Base-by-base conservation (phyloP, 2,329 filamentous ascomycete genomes). In the Penicillium crustosum region DNA sequence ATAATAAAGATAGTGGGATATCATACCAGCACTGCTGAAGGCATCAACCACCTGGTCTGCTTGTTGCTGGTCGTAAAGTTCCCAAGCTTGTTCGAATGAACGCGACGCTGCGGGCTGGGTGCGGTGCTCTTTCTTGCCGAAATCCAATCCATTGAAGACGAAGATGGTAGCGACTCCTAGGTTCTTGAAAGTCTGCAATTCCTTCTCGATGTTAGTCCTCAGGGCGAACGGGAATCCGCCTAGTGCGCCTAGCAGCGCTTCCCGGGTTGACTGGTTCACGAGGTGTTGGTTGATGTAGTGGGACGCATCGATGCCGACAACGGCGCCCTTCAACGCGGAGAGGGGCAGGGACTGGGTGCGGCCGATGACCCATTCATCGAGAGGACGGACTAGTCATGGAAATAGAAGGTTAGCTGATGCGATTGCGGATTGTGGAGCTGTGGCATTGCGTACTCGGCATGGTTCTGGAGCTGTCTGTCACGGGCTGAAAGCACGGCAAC, bases 181-280 rank as follows among this genome's bases (percentile, higher is more conserved):
- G 45, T 83, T 82, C 60, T 86, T 84, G 81, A 94, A 91, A 58
- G 81, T 80, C 59, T 89, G 83, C 31, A 99, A 80, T 66, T 96
- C 90, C 50, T 84, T 82, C 71, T 90, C 86, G 62, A 99, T 88
- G 68, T 89, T 88, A 63, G 79, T 81, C 74, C 85, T 85, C 70
- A 97, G 83, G 53, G 89, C 89, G 59, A 90, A 86, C 2, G 93
- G 94, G 60, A 93, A 83, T 57, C 94, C 94, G 49, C 93, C 94
- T 48, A 97, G 85, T 23, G 94, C 94, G 55, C 92, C 87, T 35
- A 97, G 84, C 35, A 99, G 86, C 42, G 93, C 93, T 75, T 99
- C 94, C 70, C 90, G 89, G 45, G 85, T 87, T 29, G 86, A 84
- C 43, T 83, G 75, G 56, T 83, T 84, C 70, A 89, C 86, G 68